Base-by-base conservation (phyloP, 1,284 basidiomycete genomes). In the Ganoderma resinaceum region DNA sequence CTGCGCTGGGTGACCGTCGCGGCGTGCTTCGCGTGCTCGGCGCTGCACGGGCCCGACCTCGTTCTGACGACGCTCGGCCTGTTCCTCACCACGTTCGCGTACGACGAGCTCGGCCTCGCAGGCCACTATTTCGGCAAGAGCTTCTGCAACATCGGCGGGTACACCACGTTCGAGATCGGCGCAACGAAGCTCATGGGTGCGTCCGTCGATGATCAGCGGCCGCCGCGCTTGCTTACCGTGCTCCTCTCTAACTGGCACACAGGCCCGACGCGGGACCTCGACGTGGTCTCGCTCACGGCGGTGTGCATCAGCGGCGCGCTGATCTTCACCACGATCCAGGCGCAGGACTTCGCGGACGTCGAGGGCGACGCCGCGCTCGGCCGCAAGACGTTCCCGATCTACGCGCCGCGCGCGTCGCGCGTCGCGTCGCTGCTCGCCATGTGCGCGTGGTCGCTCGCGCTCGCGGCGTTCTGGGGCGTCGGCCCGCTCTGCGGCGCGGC, bases 311-410 rank as follows among this genome's bases (percentile, higher is more conserved):
- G 78, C 65, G 75, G 75, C 29, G 66, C 72, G 20, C 70, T 80
- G 14, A 78, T 80, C 40, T 74, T 79, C 59, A 80, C 80, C 12
- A 81, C 80, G 8, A 78, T 78, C 40, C 78, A 79, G 63, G 75
- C 76, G 16, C 78, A 81, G 64, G 81, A 82, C 64, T 82, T 81
- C 68, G 73, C 78, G 29, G 81, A 82, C 61, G 74, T 79, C 29
- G 76, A 75, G 33, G 81, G 81, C 8, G 81, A 82, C 65, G 67
- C 60, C 23, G 65, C 72, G 14, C 66, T 76, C 0, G 78, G 79
- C 7, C 75, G 81, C 18, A 62, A 67, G 26, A 82, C 81, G 0
- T 73, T 82, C 38, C 80, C 81, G 0, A 80, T 81, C 40, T 74
- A 76, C 52, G 72, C 75, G 5, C 80, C 80, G 2, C 66, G 74